These are phyloP conservation scores for Suhomyces guaymorum DNA, from an alignment of 1,139 yeast species.

Conservation along the genomic window DNA sequence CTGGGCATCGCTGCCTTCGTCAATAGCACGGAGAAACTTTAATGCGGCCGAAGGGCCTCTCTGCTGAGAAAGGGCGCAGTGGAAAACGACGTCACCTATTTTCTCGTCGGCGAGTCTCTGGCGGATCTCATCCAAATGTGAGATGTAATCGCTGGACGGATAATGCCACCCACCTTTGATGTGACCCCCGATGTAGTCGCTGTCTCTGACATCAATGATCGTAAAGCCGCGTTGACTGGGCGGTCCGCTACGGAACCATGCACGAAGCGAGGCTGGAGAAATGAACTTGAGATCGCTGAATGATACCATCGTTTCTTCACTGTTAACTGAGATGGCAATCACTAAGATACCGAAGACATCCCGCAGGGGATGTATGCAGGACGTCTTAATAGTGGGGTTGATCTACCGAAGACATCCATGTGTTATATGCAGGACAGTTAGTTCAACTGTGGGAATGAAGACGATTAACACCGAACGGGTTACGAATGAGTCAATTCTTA, in stretches of 20 bases:
- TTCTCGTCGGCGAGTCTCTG: constrained; percentile 31
- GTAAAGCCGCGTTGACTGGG: constrained; percentile 52
- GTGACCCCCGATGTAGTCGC: constrained; percentile 71
- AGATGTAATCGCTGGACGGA: constrained; percentile 55
- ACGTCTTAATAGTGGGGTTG: too few species aligned
- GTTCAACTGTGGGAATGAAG: too few species aligned
- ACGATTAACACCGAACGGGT: too few species aligned
- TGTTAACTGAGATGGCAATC: too few species aligned
- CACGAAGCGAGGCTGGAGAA: constrained; percentile 44
- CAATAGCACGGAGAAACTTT: constrained; percentile 57
- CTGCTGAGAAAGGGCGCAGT: constrained; percentile 86
- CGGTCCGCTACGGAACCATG: constrained; percentile 47
- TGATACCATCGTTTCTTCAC: constrained; percentile 6
- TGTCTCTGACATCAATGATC: constrained; percentile 85
- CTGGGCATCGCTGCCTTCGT: constrained; percentile 34
- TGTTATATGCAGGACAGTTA: too few species aligned
- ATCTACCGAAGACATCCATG: too few species aligned
- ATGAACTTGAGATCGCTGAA: constrained; percentile 32
- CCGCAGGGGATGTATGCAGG: too few species aligned
- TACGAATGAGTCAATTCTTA: too few species aligned
- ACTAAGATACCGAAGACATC: too few species aligned
- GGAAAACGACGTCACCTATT: constrained; percentile 69
- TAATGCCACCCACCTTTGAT: constrained; percentile 61
- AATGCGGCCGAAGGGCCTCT: constrained; percentile 87
- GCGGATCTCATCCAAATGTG: constrained; percentile 44